These are phyloP conservation scores for Polyporus tsugae DNA, from an alignment of 1,284 basidiomycete genomes.

Conservation along the genomic window DNA sequence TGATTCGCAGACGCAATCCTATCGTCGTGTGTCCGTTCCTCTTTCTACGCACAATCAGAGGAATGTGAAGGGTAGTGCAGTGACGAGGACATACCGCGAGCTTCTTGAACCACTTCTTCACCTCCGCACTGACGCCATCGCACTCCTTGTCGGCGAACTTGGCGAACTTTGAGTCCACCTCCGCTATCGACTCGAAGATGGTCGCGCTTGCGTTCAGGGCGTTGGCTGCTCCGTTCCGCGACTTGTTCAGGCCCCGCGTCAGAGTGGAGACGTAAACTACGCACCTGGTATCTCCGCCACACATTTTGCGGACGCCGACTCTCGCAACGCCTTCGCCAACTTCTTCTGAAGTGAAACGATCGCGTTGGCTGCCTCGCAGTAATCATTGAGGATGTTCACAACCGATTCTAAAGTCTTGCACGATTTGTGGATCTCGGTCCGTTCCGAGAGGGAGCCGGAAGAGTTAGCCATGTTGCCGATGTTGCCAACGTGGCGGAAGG, in stretches of 20 bases:
- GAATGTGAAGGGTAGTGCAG: not conserved
- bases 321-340: conserved; percentile 71
- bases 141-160: conserved; percentile 81
- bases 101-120: conserved; percentile 87
- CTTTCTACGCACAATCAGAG: conserved; percentile 59
- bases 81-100: conserved; percentile 58
- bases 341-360: conserved; percentile 77
- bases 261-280: not conserved
- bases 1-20: conserved; percentile 71
- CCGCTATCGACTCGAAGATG: conserved; percentile 73
- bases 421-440: conserved; percentile 77
- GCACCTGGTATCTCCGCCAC: conserved; percentile 69
- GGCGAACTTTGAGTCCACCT: conserved; percentile 75
- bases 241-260: not conserved
- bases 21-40: conserved; percentile 80
- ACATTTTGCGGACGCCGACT: conserved; percentile 66
- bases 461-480: conserved; percentile 31
- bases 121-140: conserved; percentile 66
- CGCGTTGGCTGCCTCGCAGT: conserved; percentile 71
- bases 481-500: not conserved
- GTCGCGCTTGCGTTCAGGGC: conserved; percentile 67
- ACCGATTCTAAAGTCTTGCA: conserved; percentile 78
- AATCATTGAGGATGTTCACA: conserved; percentile 72
- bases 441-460: conserved; percentile 51
- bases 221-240: conserved; percentile 54